Percentiles rank a stretch among this genome's conserved stretches.
Conservation (phyloP, 108 stramenopile genomes). For the Parmales sp. region DNA sequence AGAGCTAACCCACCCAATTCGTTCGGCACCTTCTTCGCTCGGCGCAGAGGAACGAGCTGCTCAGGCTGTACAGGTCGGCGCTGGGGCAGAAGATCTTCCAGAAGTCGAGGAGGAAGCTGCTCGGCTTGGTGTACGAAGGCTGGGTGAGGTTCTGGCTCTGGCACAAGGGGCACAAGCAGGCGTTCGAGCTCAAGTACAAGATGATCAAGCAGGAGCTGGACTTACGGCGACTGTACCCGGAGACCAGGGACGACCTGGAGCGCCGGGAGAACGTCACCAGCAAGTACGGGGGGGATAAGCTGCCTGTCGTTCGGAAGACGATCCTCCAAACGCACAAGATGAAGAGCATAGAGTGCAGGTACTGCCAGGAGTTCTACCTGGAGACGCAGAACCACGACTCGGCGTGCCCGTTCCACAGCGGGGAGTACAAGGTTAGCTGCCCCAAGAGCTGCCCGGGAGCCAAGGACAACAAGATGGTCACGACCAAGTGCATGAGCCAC, state of each 20-base stretch:
- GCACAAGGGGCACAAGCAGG: conserved; percentile 26
- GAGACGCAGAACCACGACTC: conserved; percentile 30
- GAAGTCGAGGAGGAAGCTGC: conserved; percentile 17
- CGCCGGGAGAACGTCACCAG: background rate
- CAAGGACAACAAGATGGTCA: conserved; percentile 7
- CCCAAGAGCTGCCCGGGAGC: conserved; percentile 27
- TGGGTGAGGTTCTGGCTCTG: conserved; percentile 26
- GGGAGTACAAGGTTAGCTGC: conserved; percentile 26
- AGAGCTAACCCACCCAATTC: no score
- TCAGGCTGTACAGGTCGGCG: conserved; percentile 24
- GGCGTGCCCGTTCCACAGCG: conserved; percentile 32
- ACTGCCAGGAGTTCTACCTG: conserved; percentile 28
- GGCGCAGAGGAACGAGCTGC: conserved; percentile 22
- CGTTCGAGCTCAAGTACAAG: conserved; percentile 32
- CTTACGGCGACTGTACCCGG: background rate
- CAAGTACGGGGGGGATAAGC: background rate
- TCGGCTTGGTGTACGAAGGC: conserved; percentile 22
- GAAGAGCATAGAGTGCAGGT: conserved; percentile 23
- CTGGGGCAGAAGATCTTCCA: conserved; percentile 29
- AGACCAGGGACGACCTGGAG: conserved; percentile 10
- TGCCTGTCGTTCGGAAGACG: background rate
- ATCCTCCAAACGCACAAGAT: conserved; percentile 10
- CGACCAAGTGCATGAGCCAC: conserved; percentile 31
- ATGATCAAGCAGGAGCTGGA: conserved; percentile 18
- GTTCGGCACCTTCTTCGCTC: no score